These are phyloP conservation scores for Cucurbitaria berberidis DNA, from an alignment of 2,329 filamentous ascomycete species.

Conservation along the genomic window DNA sequence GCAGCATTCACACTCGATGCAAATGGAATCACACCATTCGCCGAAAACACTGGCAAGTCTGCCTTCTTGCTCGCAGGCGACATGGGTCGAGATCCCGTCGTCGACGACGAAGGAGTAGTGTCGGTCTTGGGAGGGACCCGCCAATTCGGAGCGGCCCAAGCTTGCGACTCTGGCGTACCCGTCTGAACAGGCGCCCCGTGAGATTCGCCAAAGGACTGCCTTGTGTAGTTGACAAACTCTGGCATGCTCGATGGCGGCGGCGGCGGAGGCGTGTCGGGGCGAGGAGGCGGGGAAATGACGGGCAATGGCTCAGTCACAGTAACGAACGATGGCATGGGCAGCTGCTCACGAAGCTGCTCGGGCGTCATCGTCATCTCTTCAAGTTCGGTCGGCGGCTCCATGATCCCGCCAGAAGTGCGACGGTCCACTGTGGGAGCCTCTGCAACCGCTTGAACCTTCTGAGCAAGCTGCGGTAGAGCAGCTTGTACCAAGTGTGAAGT, in stretches of 20 bases:
- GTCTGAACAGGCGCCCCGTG: background rate
- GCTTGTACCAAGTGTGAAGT: slow-evolving; percentile 12
- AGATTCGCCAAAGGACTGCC: slow-evolving; percentile 23
- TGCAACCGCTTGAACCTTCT: background rate
- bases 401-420: slow-evolving; percentile 24
- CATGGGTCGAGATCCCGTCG: slow-evolving; percentile 20
- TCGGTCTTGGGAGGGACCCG: slow-evolving; percentile 37
- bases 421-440: slow-evolving; percentile 10
- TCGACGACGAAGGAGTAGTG: slow-evolving; percentile 10
- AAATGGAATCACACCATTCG: slow-evolving; percentile 47
- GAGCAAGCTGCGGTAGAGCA: background rate
- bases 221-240: slow-evolving; percentile 43
- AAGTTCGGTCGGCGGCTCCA: slow-evolving; percentile 40
- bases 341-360: slow-evolving; percentile 45
- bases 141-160: slow-evolving; percentile 38
- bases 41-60: slow-evolving; percentile 58
- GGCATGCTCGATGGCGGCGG: slow-evolving; percentile 42
- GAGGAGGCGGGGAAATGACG: slow-evolving; percentile 34
- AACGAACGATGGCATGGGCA: slow-evolving; percentile 43
- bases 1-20: slow-evolving; percentile 35
- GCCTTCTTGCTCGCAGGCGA: slow-evolving; percentile 47
- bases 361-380: slow-evolving; percentile 40
- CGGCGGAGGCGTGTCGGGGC: slow-evolving; percentile 47
- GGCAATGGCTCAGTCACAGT: slow-evolving; percentile 27
- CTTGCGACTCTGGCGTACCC: slow-evolving; percentile 17